These are phyloP conservation scores for Smittium culicis DNA, from an alignment of 371 early-diverging fungal species.

Conservation along the genomic window DNA sequence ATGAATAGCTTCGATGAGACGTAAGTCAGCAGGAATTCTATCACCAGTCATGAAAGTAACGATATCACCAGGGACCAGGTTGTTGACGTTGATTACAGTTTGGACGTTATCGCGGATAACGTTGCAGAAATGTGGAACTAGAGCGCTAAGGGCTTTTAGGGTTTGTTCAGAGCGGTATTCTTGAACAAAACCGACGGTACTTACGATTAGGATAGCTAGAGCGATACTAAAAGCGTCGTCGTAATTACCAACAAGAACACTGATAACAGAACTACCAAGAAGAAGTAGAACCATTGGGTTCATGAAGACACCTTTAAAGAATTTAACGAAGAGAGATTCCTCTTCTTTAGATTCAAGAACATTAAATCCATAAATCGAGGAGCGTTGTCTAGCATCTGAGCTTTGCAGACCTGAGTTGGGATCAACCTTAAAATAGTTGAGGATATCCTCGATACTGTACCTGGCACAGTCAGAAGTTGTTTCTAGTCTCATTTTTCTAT, in stretches of 20 bases:
- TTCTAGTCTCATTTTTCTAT: constrained; percentile 7
- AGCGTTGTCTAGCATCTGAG: constrained; percentile 19
- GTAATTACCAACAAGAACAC: constrained; percentile 68
- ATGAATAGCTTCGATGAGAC: constrained; percentile 62
- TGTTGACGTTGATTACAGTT: constrained; percentile 44
- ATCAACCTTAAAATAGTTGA: constrained; percentile 1
- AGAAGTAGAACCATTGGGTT: constrained; percentile 65
- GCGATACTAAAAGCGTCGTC: constrained; percentile 91
- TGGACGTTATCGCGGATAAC: constrained; percentile 54
- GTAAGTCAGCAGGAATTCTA: constrained; percentile 90
- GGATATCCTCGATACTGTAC: neutral
- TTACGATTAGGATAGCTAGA: constrained; percentile 39
- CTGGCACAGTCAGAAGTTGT: constrained; percentile 6
- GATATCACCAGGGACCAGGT: constrained; percentile 94
- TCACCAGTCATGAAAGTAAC: constrained; percentile 82
- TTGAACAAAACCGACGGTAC: constrained; percentile 49
- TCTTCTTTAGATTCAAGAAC: constrained; percentile 45
- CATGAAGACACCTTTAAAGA: constrained; percentile 45
- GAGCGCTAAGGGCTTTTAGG: constrained; percentile 40
- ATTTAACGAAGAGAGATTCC: constrained; percentile 47
- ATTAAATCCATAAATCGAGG: constrained; percentile 46
- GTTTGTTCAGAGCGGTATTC: constrained; percentile 51
- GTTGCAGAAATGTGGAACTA: constrained; percentile 47
- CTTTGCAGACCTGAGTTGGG: neutral
- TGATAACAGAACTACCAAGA: constrained; percentile 72